Base-by-base conservation (phyloP, 129 eudicot species). In the Cynara cardunculus region DNA sequence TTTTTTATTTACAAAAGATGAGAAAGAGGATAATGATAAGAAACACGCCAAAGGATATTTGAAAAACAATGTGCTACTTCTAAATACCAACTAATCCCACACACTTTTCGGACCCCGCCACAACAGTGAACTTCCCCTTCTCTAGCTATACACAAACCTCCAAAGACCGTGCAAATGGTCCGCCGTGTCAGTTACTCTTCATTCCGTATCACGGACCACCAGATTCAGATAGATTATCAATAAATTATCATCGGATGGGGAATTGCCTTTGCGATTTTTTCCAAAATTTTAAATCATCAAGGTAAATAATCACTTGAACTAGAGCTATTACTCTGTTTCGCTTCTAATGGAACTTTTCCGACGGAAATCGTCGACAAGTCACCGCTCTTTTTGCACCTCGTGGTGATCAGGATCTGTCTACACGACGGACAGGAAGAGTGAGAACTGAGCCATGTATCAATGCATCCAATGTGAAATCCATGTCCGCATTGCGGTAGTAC, bases 311-410 rank as follows among this genome's bases (percentile, higher is more conserved):
- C 76, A 69, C 75, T 31, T 7, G 84, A 82, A 64, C 82, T 22
- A 78, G 76, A 68, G 71, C 75, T 59, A 41, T 7, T 35, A 34
- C 37, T 32, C 41, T 75, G 75, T 32, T 84, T 83, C 37, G 44
- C 65, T 11, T 62, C 85, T 32, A 53, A 6, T 41, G 24, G 41
- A 61, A 68, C 66, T 3, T 84, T 6, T 5, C 83, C 84, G 41
- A 49, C 25, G 56, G 32, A 19, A 1, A 49, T 12, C 18, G 82
- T 22, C 65, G 91, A 84, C 0, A 73, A 69, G 13, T 87, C 90
- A 13, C 94, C 92, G 79, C 98, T 89, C 72, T 78, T 91, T 62
- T 56, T 81, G 61, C 97, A 93, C 75, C 87, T 83, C 3, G 79
- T 35, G 6, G 69, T 87, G 9, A 82, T 89, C 78, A 89, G 72